Base-by-base conservation (phyloP, 1,284 basidiomycete species). In the Moesziomyces aphidis region DNA sequence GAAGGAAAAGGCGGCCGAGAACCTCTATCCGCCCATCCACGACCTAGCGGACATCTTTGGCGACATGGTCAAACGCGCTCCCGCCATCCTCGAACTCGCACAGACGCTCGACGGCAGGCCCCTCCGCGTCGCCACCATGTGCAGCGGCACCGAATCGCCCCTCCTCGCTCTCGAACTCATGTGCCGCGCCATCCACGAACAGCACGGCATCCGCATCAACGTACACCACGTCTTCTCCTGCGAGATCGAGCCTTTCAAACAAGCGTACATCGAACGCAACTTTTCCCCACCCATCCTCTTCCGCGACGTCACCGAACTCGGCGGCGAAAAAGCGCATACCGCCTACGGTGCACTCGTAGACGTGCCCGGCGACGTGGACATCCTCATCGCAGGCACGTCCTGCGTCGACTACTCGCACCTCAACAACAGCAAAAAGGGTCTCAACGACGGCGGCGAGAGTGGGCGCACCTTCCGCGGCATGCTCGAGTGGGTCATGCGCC, bases 181-280 rank as follows among this genome's bases (percentile, higher is more conserved):
- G 52, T 90, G 86, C 88, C 81, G 90, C 89, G 81, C 91, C 3
- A 89, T 96, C 65, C 86, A 89, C 51, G 89, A 90, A n/a, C 90
- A 91, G 68, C 89, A 90, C 77, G 89, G 87, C 2, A 81, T 91
- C 46, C 87, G 89, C 1, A 86, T 97, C 52, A 88, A 91, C 39
- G 87, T 95, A 67, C 91, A 96, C 79, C 95, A 97, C 85, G 93
- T 97, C 55, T 97, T 97, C 85, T 97, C 95, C 0, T 97, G 95
- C 86, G 95, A 97, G 86, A 97, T 97, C 71, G 95, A 97, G 83
- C 95, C 95, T 2, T 97, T 95, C 89, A 97, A 97, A 85, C 95
- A 97, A 85, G 95, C 95, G 0, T 97, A 97, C 85, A 97, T 97
- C 69, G 95, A 97, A 85, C 89, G 95, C 26, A 97, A 97, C 85